These are phyloP conservation scores for Penicilliopsis zonata DNA, from an alignment of 495 filamentous ascomycete genomes.

Conservation along the genomic window DNA sequence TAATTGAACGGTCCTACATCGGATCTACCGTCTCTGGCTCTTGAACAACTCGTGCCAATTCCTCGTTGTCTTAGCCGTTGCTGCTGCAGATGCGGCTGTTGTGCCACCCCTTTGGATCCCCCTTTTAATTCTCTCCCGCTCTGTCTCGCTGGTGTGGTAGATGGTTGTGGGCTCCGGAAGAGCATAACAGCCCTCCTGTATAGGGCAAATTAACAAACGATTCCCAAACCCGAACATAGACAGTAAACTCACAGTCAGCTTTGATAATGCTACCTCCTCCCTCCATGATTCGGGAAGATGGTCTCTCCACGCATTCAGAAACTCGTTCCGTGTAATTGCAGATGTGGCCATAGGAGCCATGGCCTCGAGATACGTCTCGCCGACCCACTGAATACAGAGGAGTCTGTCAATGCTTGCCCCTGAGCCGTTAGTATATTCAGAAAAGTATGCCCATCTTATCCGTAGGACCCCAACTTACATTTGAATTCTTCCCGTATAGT, in stretches of 20 bases:
- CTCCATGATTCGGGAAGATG: conserved; percentile 48
- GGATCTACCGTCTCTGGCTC: conserved; percentile 22
- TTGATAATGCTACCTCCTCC: conserved; percentile 30
- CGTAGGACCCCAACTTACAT: conserved; percentile 21
- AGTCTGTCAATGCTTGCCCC: conserved; percentile 36
- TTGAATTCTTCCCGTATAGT: conserved; percentile 15
- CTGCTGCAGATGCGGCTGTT: conserved; percentile 18
- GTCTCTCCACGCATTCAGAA: conserved; percentile 44
- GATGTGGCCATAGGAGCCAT: conserved; percentile 24
- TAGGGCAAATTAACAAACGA: conserved; percentile 1
- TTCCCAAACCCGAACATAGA: background rate
- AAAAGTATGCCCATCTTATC: background rate
- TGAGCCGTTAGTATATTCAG: conserved; percentile 5
- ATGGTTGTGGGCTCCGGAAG: conserved; percentile 27
- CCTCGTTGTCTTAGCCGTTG: conserved; percentile 41
- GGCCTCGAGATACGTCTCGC: conserved; percentile 38
- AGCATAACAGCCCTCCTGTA: conserved; percentile 23
- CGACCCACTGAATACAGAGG: conserved; percentile 36
- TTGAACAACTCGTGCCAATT: conserved; percentile 90
- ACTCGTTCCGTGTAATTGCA: conserved; percentile 31
- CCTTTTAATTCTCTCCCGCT: conserved; percentile 22
- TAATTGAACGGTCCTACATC: background rate
- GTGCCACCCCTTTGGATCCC: conserved; percentile 18
- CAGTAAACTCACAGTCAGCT: conserved; percentile 30
- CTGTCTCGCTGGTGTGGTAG: conserved; percentile 22